phyloP scores from a whole-genome alignment of 192 early-diverging fungal genomes.

The Linnemannia exigua region DNA sequence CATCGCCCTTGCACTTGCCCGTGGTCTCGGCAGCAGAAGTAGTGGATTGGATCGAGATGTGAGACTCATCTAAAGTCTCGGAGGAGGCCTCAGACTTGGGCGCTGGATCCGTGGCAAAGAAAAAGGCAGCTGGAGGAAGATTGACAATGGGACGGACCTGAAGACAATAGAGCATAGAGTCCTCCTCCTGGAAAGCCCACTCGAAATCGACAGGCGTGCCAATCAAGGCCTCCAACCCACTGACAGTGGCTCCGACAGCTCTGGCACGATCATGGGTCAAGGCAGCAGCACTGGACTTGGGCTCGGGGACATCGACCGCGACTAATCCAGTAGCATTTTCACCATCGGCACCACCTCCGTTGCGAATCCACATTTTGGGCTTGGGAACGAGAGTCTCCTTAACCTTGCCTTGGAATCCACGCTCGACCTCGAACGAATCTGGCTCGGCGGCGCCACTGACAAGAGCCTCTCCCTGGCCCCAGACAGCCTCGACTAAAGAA shows the following conservation, averaged over 20 bases:
- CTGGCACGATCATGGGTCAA: conserved; percentile 42
- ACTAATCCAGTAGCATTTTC: conserved; percentile 42
- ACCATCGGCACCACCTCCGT: conserved; percentile 20
- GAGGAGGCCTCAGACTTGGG: conserved; percentile 24
- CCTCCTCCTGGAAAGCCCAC: conserved; percentile 51
- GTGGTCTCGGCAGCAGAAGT: conserved; percentile 9
- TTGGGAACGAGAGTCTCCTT: conserved; percentile 53
- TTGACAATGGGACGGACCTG: conserved; percentile 55
- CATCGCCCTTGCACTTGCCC: conserved; percentile 28
- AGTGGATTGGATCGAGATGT: conserved; percentile 12
- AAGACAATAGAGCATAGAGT: conserved; percentile 43
- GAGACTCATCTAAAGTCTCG: conserved; percentile 11
- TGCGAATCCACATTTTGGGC: conserved; percentile 55
- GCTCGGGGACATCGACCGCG: conserved; percentile 42
- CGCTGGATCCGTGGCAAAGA: conserved; percentile 34
- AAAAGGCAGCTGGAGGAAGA: conserved; percentile 45
- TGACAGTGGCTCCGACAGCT: conserved; percentile 35
- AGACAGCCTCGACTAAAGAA: conserved; percentile 57
- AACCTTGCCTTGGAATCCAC: conserved; percentile 41
- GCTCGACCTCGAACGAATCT: conserved; percentile 61
- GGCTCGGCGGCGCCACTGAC: conserved; percentile 66
- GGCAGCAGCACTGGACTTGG: conserved; percentile 39
- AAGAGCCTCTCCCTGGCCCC: conserved; percentile 65
- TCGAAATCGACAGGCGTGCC: conserved; percentile 54
- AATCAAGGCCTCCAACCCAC: conserved; percentile 39